phyloP scores from a whole-genome alignment of 2,329 filamentous ascomycete genomes.

The Fusarium bulbicola region DNA sequence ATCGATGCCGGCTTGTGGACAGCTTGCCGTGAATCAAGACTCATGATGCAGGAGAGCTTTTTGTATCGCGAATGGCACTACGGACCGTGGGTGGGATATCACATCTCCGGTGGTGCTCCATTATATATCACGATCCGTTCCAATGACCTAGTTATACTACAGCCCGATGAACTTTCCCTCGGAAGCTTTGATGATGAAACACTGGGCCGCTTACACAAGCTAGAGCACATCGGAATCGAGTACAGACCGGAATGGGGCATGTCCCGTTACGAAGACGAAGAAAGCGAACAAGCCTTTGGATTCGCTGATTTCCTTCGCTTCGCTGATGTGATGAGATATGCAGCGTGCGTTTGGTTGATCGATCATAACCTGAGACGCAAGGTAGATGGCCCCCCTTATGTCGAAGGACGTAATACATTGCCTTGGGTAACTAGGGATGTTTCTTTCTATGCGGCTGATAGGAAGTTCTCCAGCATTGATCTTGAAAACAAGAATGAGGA shows the following conservation, averaged over 20 bases:
- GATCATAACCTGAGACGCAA: not conserved
- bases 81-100: rapidly evolving
- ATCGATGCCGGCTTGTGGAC: not conserved
- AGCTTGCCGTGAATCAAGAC: not conserved
- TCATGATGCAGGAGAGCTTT: not conserved
- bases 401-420: rapidly evolving
- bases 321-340: rapidly evolving
- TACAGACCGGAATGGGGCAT: not conserved
- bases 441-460: not conserved
- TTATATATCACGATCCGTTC: not conserved
- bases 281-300: no score
- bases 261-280: rapidly evolving
- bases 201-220: rapidly evolving
- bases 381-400: not conserved
- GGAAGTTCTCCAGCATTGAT: not conserved
- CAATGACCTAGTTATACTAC: not conserved
- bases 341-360: not conserved
- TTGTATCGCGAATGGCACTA: rapidly evolving
- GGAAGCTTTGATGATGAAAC: not conserved
- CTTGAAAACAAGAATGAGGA: not conserved
- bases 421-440: rapidly evolving
- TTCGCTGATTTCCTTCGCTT: not conserved
- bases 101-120: not conserved
- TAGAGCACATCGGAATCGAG: not conserved
- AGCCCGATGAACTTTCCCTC: not conserved